A percentile compares a stretch with the other conserved stretches of the same genome.
Conservation (phyloP, 108 stramenopile species). For the Schizochytrium sp. region DNA sequence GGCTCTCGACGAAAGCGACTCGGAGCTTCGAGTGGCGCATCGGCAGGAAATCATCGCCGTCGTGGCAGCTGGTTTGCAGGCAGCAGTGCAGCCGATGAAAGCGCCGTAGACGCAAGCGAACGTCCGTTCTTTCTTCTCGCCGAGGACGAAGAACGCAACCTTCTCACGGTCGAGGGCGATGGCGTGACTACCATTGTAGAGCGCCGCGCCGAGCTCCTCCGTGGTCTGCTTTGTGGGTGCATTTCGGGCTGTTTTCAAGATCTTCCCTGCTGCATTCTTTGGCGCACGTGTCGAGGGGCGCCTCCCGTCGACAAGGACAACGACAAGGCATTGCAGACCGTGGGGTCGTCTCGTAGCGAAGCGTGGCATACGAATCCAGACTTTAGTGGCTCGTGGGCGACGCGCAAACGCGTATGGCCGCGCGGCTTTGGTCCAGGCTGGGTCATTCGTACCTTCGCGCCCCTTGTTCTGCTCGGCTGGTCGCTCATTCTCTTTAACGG, state of each 20-base stretch:
- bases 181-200: constrained; percentile 4
- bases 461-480: background rate
- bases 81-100: background rate
- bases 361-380: background rate
- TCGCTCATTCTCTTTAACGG: background rate
- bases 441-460: background rate
- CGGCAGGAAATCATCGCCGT: background rate
- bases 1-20: too few species aligned
- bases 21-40: too few species aligned
- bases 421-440: background rate
- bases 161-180: background rate
- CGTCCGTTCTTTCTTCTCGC: background rate
- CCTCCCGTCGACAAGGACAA: background rate
- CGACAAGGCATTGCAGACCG: background rate
- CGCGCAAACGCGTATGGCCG: background rate
- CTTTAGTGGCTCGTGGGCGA: background rate
- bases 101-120: background rate
- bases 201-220: background rate
- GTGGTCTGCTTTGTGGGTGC: background rate
- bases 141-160: background rate
- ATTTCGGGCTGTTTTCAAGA: background rate
- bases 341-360: background rate
- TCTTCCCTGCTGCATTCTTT: background rate
- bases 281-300: background rate
- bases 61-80: background rate